Evolutionary conservation across 768 basidiomycete genomes (phyloP), one percentile per base, ranked within the genome.

Genomic region (Naganishia vaughanmartiniae): DNA sequence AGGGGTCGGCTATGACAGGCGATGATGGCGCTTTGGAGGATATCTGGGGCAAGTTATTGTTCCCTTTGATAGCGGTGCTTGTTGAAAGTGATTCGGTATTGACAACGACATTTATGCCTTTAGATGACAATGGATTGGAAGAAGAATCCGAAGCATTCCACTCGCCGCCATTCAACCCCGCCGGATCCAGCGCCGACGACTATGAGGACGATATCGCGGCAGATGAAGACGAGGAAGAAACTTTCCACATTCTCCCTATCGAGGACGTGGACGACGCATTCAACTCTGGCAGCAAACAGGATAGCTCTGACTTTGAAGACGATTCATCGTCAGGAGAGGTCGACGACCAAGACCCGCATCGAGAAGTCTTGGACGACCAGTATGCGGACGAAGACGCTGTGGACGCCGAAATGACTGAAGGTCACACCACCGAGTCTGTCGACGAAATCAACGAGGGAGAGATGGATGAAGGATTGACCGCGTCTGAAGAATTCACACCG

Each of bases 111-210:
- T 51, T 26, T 24, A 12, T 17, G 21, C 17, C 24, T 21, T 4
- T 24, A 69, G 69, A 72, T 58, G 74, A 77, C 30, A n/a, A 63
- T 30, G 60, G 60, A 28, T 12, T 42, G 17, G 60, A 63, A 63
- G 60, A 63, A 45, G 39, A 63, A n/a, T 69, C 73, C 46, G 79
- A 80, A 31, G 68, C 66, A 28, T 80, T 76, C 72, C 58, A 69
- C 24, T 77, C 79, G 5, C 80, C 80, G 1, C 80, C 80, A 7
- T 81, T 81, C 75, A 68, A 74, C 54, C 80, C 69, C 26, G 60
- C 45, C 6, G 30, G 56, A 46, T 46, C 78, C 9, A 36, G 72
- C 26, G 74, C 65, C 24, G 71, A 74, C 17, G 75, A 74, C 14
- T 66, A 77, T 28, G 74, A 70, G 48, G 24, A 67, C 31, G 72